Conservation (phyloP, 129 eudicot genomes). For the Heracleum sosnowskyi region DNA sequence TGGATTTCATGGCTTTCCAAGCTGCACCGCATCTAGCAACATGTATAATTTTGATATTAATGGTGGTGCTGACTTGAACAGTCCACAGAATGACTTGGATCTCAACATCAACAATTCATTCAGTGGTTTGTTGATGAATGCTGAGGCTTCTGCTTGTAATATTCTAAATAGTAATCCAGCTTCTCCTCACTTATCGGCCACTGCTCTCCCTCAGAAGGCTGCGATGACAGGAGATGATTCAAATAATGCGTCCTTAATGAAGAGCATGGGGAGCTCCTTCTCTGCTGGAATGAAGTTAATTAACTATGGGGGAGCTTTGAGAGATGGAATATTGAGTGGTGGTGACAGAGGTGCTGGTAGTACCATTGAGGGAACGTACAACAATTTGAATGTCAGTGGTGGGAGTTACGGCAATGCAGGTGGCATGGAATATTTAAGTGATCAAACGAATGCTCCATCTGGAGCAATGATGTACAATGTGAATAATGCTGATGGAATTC, state of each 20-base stretch:
- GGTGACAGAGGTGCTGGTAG: neutral
- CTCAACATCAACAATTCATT: neutral
- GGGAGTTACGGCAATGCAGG: neutral
- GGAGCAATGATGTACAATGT: slow-evolving; percentile 1
- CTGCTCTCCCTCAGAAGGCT: slow-evolving; percentile 75
- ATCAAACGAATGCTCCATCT: neutral
- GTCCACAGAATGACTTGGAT: neutral
- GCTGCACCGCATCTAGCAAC: neutral
- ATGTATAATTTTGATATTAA: neutral
- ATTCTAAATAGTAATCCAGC: slow-evolving; percentile 10
- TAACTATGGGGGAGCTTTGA: slow-evolving; percentile 16
- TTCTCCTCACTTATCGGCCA: slow-evolving; percentile 61
- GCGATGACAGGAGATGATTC: slow-evolving; percentile 64
- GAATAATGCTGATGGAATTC: neutral
- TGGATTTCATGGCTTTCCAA: neutral
- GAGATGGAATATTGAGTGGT: neutral
- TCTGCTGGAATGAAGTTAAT: slow-evolving; percentile 2
- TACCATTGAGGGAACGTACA: slow-evolving; percentile 14
- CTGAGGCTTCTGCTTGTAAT: slow-evolving; percentile 22
- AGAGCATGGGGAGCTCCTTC: slow-evolving; percentile 13
- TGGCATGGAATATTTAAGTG: slow-evolving; percentile 8
- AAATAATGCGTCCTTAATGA: slow-evolving; percentile 27
- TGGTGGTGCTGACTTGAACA: neutral
- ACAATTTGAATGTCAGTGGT: neutral
- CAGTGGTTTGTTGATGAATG: neutral